These are phyloP conservation scores for Annulohypoxylon truncatum DNA, from an alignment of 2,329 filamentous ascomycete species.

Conservation along the genomic window DNA sequence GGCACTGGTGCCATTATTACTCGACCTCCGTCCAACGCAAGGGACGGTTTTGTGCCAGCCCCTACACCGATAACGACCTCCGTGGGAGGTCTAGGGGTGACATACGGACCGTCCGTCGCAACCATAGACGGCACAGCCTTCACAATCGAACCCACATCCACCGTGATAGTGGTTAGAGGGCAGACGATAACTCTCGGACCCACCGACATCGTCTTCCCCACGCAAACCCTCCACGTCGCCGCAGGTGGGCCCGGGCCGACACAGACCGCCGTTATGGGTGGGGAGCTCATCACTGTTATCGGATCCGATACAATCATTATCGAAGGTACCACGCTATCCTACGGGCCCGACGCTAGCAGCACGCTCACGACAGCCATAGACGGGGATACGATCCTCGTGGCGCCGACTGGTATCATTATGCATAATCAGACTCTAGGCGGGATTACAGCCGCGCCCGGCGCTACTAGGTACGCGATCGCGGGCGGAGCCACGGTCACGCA, in stretches of 20 bases:
- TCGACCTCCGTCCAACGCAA: slow-evolving; percentile 52
- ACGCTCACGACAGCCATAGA: slow-evolving; percentile 57
- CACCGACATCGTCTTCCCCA: slow-evolving; percentile 51
- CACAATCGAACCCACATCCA: slow-evolving; percentile 53
- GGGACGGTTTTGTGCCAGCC: slow-evolving; percentile 48
- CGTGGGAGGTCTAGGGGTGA: slow-evolving; percentile 56
- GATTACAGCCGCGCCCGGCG: slow-evolving; percentile 48
- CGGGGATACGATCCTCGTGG: slow-evolving; percentile 64
- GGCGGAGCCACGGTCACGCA: slow-evolving; percentile 65
- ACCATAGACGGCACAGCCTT: slow-evolving; percentile 58
- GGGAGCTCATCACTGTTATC: slow-evolving; percentile 59
- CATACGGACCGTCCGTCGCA: slow-evolving; percentile 56
- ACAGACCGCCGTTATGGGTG: slow-evolving; percentile 61
- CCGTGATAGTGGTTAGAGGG: slow-evolving; percentile 50
- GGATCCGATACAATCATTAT: slow-evolving; percentile 57
- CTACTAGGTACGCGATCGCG: slow-evolving; percentile 59
- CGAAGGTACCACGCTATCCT: slow-evolving; percentile 59
- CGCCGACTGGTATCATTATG: slow-evolving; percentile 57
- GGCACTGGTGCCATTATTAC: slow-evolving; percentile 59
- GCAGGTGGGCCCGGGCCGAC: slow-evolving; percentile 51
- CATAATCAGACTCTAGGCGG: slow-evolving; percentile 59
- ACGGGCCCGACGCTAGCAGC: slow-evolving; percentile 51
- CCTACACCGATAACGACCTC: slow-evolving; percentile 53
- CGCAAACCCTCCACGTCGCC: slow-evolving; percentile 54
- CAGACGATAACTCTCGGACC: slow-evolving; percentile 47